Evolutionary conservation across 2,329 filamentous ascomycete genomes (phyloP).

Genomic region (Ophiocordyceps robertsii): DNA sequence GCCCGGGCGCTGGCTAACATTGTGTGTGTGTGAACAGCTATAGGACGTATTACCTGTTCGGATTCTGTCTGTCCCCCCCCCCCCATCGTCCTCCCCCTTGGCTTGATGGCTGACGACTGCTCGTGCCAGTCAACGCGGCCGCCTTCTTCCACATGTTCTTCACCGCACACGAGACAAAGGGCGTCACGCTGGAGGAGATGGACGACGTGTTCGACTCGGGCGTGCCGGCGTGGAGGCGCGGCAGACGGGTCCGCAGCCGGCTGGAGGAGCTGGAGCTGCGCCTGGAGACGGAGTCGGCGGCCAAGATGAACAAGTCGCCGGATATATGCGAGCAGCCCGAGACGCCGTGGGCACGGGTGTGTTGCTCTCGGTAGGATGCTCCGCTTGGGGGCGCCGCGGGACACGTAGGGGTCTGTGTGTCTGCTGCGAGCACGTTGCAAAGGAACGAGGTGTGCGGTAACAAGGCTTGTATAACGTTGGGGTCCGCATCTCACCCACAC

Average conservation of each 20-base stretch:
- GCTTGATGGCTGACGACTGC: background rate
- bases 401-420: no score
- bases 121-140: conserved; percentile 37
- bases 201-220: conserved; percentile 57
- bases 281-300: conserved; percentile 22
- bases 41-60: conserved; percentile 64
- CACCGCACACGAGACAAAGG: conserved; percentile 50
- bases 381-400: no score
- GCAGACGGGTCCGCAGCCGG: conserved; percentile 22
- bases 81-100: no score
- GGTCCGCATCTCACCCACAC: no score
- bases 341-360: background rate
- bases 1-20: background rate
- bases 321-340: background rate
- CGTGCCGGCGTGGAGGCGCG: conserved; percentile 42
- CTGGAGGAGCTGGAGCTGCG: conserved; percentile 32
- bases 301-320: background rate
- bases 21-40: conserved; percentile 15
- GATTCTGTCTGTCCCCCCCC: conserved; percentile 27
- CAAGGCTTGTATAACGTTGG: no score
- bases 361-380: no score
- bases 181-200: conserved; percentile 65
- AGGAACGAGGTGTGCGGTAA: no score
- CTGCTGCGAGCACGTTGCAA: no score
- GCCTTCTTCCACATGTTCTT: conserved; percentile 59